Percentiles rank a stretch among this genome's conserved stretches.
Conservation (phyloP, 441 rosid species). For the Jatropha podagrica region DNA sequence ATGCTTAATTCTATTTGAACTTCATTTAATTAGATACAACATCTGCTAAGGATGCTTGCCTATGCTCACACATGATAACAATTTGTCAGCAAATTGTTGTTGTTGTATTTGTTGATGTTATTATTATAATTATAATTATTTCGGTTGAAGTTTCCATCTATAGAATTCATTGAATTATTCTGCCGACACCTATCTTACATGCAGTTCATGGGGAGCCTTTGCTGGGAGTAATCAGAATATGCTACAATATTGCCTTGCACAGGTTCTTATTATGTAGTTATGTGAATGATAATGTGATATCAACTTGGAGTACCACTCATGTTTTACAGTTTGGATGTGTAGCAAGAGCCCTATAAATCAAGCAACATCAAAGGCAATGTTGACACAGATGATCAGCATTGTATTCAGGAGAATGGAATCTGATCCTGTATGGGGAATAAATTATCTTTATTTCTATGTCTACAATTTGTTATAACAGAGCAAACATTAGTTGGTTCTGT, state of each 20-base stretch:
- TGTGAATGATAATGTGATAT: constrained; percentile 16
- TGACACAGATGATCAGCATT: constrained; percentile 98
- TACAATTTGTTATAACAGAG: constrained; percentile 12
- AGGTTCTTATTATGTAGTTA: constrained; percentile 50
- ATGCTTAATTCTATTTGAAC: not conserved
- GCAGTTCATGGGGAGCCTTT: constrained; percentile 98
- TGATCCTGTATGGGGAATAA: constrained; percentile 60
- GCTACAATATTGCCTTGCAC: constrained; percentile 97
- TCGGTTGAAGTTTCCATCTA: not conserved
- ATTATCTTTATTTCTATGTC: not conserved
- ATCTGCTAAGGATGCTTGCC: not conserved
- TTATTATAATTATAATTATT: not conserved
- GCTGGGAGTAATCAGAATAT: constrained; percentile 94
- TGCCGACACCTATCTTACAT: constrained; percentile 28
- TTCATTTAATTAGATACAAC: not conserved
- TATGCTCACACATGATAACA: not conserved
- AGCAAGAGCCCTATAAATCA: constrained; percentile 99
- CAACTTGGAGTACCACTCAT: constrained; percentile 31
- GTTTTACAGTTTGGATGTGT: constrained; percentile 40
- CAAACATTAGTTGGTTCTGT: constrained; percentile 20
- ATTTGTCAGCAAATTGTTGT: not conserved
- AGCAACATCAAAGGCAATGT: constrained; percentile 99
- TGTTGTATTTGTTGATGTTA: not conserved
- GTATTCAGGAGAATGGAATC: constrained; percentile 97
- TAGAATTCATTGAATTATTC: not conserved